Conservation (phyloP, 345 rosid species). For the Noccaea caerulescens region DNA sequence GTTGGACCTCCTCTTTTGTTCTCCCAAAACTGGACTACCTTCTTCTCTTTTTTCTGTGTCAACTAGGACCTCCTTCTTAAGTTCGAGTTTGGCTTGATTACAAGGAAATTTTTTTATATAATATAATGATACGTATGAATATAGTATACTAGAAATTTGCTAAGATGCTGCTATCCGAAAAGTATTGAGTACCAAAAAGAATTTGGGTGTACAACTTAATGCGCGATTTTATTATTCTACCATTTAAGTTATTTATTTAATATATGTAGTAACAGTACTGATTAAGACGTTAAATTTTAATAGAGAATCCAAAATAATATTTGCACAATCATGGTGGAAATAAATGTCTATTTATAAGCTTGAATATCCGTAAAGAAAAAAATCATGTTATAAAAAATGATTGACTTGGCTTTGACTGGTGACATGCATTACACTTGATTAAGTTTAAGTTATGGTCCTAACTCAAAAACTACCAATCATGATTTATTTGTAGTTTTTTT, state of each 20-base stretch:
- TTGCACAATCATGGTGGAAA: not conserved
- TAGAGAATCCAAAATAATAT: constrained; percentile 1
- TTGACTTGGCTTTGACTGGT: not conserved
- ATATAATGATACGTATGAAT: too few species aligned
- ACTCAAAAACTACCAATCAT: too few species aligned
- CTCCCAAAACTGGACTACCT: not conserved
- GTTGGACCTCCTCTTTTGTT: not conserved
- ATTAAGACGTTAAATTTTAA: not conserved
- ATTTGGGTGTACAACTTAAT: not conserved
- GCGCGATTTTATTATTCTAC: not conserved
- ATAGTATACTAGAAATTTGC: too few species aligned
- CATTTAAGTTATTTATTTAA: not conserved
- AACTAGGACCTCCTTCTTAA: not conserved
- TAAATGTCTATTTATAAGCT: not conserved
- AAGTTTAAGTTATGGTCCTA: too few species aligned
- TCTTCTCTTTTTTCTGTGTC: not conserved
- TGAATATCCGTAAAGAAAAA: constrained; percentile 6
- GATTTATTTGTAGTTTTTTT: too few species aligned
- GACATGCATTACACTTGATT: too few species aligned
- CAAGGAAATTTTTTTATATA: too few species aligned
- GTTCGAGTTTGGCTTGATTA: too few species aligned
- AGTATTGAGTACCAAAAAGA: too few species aligned
- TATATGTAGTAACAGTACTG: not conserved
- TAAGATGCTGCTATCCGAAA: too few species aligned
- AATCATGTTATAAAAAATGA: not conserved